Percentiles rank a stretch among this genome's conserved stretches.
Conservation (phyloP, 2,329 filamentous ascomycete genomes). For the Ascochyta fabae region DNA sequence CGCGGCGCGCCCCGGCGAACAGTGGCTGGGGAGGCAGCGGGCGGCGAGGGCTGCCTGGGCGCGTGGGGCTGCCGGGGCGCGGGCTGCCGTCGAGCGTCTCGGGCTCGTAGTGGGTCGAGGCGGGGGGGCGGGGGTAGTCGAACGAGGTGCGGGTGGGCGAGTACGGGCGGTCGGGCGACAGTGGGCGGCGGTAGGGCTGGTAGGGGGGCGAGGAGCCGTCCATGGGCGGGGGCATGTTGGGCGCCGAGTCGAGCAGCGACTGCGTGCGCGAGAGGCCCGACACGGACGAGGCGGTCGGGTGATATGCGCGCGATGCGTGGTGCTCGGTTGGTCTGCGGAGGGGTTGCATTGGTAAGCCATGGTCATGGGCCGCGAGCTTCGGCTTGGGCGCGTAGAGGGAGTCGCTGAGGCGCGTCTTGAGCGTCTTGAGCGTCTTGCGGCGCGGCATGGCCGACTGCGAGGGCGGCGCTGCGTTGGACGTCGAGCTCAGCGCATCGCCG, state of each 20-base stretch:
- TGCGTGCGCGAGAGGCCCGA: conserved; percentile 54
- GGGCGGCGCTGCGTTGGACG: conserved; percentile 1
- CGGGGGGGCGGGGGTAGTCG: conserved; percentile 75
- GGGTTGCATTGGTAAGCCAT: conserved; percentile 47
- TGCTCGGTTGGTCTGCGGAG: conserved; percentile 44
- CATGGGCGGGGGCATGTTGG: conserved; percentile 62
- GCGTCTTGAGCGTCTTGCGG: conserved; percentile 33
- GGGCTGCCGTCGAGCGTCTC: conserved; percentile 88
- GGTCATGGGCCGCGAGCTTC: conserved; percentile 27
- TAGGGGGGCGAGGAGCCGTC: conserved; percentile 67
- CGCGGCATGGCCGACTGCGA: conserved; percentile 25
- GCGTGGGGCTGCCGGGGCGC: conserved; percentile 85
- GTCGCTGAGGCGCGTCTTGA: conserved; percentile 33
- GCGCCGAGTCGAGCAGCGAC: conserved; percentile 59
- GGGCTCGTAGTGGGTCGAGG: conserved; percentile 75
- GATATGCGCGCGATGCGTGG: conserved; percentile 54
- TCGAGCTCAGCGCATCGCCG: conserved; percentile 37
- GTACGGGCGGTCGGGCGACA: conserved; percentile 63
- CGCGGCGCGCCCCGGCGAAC: conserved; percentile 65
- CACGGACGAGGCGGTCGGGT: conserved; percentile 54
- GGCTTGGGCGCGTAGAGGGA: conserved; percentile 26
- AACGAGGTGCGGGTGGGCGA: conserved; percentile 60
- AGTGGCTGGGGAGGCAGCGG: conserved; percentile 88
- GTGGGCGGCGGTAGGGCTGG: conserved; percentile 60
- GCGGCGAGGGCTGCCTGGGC: conserved; percentile 73